Base-by-base conservation (phyloP, 176 grass and related monocot genomes). In the Elaeis guineensis region DNA sequence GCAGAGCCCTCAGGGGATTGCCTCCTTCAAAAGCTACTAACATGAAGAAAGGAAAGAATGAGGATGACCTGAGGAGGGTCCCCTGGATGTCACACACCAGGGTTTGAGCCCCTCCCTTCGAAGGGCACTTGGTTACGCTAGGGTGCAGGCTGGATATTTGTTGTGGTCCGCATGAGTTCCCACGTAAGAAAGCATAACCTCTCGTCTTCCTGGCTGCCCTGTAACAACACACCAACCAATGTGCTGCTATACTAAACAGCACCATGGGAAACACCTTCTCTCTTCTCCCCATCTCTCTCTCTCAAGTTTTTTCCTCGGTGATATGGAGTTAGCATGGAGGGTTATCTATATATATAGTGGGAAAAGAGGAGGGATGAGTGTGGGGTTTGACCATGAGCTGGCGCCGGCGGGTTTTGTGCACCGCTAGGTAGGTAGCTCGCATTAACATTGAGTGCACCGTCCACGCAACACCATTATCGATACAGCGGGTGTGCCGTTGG, bases 1-100 rank as follows among this genome's bases (percentile, higher is more conserved):
- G 67, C 55, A 79, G 7, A 12, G 84, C 80, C 22, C 93, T 78
- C 8, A 85, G 44, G 3, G 88, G 53, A 72, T 87, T 78, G 16
- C 87, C 93, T 0, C 84, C 93, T 83, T 97, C 93, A 52, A 57
- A 91, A 17, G 93, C 84, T 30, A 97, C 84, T 17, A 97, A 77
- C 87, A 97, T 97, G 87, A 97, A 97, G 93, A 77, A 97, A 54
- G 93, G 87, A 64, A 97, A 97, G 17, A 77, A 52, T 22, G 70
- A 58, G 0, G 48, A 29, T 17, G 83, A 63, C 44, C 81, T 66
- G 14, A 97, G 79, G 21, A 97, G 70, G 21, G 76, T 63, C 30
- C 72, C 86, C 51, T 91, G 66, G 55, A 97, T 56, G 75, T 85
- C 81, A 23, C 52, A 97, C 20, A 85, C 73, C 8, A 89, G 21